Base-by-base conservation (phyloP, 75 land plant species). In the Selaginella moellendorffii region DNA sequence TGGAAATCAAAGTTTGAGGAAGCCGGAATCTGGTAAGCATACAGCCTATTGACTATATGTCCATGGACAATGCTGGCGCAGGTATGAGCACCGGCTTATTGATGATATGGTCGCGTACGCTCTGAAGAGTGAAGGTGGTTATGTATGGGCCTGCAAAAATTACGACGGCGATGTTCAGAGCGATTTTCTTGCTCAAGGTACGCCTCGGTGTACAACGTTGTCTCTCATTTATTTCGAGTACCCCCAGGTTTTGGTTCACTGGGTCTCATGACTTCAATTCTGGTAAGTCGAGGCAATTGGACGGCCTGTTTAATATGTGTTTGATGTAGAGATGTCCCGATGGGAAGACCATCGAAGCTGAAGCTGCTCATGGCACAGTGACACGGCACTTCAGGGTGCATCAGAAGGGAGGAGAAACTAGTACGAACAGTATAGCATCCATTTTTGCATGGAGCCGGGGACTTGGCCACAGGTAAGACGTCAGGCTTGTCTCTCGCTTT, bases 111-210 rank as follows among this genome's bases (percentile, higher is more conserved):
- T 87, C 14, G 92, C 92, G 0, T 85, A 87, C 72, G 85, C 76
- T 19, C 19, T 87, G 27, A 87, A 87, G 69, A 87, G 92, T 71
- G 88, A 85, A 36, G 92, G 92, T 60, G 92, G 83, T 23, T 87
- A 85, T 71, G 88, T 87, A 29, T 87, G 92, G 92, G 92, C 92
- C 10, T 87, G 92, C 69, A 87, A 87, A 72, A 87, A 87, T 67
- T 87, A 87, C 69, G 92, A 87, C 69, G 92, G 92, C 2, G 92
- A 87, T 78, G 92, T 87, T 21, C 92, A 87, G 79, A 87, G 92
- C 78, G 92, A 87, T 67, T 76, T 87, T 52, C 83, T 87, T 65
- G 92, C 92, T 25, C 92, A 85, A 80, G 92, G 92, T 87, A 24
- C 61, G 52, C 19, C 26, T 2, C n/a, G 2, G 14, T n/a, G 1